Conservation (phyloP, 2,329 filamentous ascomycete genomes). For the Beauveria bassiana region DNA sequence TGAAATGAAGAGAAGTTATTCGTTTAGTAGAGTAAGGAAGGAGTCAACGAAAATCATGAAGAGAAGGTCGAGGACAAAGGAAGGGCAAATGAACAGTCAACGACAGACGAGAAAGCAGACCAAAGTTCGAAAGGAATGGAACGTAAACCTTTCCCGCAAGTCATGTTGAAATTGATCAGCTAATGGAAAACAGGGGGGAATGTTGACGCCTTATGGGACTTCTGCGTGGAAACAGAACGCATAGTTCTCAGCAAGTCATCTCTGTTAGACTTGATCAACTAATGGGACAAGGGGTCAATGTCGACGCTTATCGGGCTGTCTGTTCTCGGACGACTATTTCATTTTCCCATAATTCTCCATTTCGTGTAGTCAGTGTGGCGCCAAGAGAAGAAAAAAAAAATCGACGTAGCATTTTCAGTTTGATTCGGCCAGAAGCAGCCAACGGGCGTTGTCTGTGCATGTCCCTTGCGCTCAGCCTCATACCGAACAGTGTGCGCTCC, state of each 20-base stretch:
- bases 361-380: no score
- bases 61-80: not conserved
- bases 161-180: not conserved
- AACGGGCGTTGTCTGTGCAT: no score
- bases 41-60: not conserved
- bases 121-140: not conserved
- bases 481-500: no score
- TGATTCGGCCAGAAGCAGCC: no score
- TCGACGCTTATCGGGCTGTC: not conserved
- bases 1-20: not conserved
- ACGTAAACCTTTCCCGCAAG: not conserved
- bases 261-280: not conserved
- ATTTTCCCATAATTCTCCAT: no score
- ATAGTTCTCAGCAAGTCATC: not conserved
- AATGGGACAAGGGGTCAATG: not conserved
- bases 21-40: not conserved
- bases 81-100: not conserved
- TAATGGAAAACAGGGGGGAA: not conserved
- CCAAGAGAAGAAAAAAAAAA: no score
- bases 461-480: no score
- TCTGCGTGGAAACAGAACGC: not conserved
- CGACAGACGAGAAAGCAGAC: not conserved
- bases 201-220: not conserved
- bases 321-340: no score
- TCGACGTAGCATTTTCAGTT: no score